A percentile compares a stretch with the other conserved stretches of the same genome.
phyloP scores from a whole-genome alignment of 495 filamentous ascomycete genomes.

The Cercophora newfieldiana region DNA sequence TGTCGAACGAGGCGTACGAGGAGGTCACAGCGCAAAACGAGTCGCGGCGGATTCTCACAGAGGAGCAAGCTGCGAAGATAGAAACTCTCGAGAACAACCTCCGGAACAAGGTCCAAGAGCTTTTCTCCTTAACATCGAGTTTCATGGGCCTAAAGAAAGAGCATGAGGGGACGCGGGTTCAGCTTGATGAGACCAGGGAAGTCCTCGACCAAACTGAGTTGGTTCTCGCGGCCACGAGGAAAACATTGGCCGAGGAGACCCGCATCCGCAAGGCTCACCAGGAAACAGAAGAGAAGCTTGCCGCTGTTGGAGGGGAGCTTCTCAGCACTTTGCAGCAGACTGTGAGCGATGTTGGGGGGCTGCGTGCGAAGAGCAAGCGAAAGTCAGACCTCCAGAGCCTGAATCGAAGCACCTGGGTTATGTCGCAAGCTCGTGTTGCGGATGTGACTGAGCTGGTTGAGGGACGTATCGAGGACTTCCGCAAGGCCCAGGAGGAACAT shows the following conservation, averaged over 20 bases:
- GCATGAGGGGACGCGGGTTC: conserved; percentile 68
- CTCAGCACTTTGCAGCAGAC: conserved; percentile 73
- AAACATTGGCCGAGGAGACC: conserved; percentile 77
- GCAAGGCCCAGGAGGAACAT: conserved; percentile 65
- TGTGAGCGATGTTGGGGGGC: conserved; percentile 72
- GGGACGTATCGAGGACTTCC: conserved; percentile 65
- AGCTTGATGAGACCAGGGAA: conserved; percentile 74
- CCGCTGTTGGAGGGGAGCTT: conserved; percentile 68
- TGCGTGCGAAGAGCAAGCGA: conserved; percentile 80
- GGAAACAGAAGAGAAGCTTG: conserved; percentile 75
- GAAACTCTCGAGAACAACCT: conserved; percentile 88
- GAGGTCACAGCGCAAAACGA: conserved; percentile 88
- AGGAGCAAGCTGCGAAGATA: conserved; percentile 89
- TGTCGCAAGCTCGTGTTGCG: conserved; percentile 71
- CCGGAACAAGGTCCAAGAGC: conserved; percentile 86
- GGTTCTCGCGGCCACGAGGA: conserved; percentile 71
- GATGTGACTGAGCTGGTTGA: conserved; percentile 77
- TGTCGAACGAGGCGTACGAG: conserved; percentile 80
- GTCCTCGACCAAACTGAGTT: conserved; percentile 85
- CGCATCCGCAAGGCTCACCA: conserved; percentile 80
- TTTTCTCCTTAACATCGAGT: conserved; percentile 78
- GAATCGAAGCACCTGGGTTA: conserved; percentile 77
- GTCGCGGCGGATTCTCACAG: conserved; percentile 85
- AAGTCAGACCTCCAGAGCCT: conserved; percentile 76
- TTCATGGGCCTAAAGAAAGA: conserved; percentile 86